Base-by-base conservation (phyloP, 768 basidiomycete species). In the Russula lepida region DNA sequence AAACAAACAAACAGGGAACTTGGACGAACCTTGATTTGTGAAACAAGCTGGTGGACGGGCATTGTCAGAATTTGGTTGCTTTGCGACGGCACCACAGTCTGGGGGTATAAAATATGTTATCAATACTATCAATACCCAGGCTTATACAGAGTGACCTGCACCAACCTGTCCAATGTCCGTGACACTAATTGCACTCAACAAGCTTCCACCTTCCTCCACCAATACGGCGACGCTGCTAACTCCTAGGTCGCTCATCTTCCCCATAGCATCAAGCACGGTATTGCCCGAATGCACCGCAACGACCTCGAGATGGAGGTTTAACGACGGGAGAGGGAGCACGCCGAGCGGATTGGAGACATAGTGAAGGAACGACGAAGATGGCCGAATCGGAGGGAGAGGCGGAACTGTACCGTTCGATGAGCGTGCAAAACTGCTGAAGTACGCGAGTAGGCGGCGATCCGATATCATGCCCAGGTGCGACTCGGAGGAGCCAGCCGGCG, bases 151-250 rank as follows among this genome's bases (percentile, higher is more conserved):
- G 35, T 7, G 9, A 13, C n/a, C 21, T 28, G 7, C 9, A 23
- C 64, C 7, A 33, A 86, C 88, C 78, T 83, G 85, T 56, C 88
- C 88, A 39, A 92, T 77, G 69, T 92, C 90, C 6, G 88, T 91
- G 5, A 90, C 90, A 69, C 87, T 89, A 39, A 91, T 84, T 2
- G 88, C 86, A 61, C 89, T 88, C 57, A 88, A 71, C 57, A 92
- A 71, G 48, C 72, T 77, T 4, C 86, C 83, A 3, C 71, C 76
- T 32, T 82, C 83, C 51, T 85, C 84, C 49, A 89, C 86, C 5
- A 88, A 70, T 4, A 92, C 85, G 17, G 89, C 90, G 48, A 91
- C 77, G 66, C 86, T 90, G 69, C 89, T 90, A 27, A 92, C 88
- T 25, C 90, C 90, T 68, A 87, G 81, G 62, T 89, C 88, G 67